Percentiles rank a stretch among this genome's conserved stretches.
Evolutionary conservation across 179 eudicot species (phyloP).

Genomic region (Silene noctiflora): DNA sequence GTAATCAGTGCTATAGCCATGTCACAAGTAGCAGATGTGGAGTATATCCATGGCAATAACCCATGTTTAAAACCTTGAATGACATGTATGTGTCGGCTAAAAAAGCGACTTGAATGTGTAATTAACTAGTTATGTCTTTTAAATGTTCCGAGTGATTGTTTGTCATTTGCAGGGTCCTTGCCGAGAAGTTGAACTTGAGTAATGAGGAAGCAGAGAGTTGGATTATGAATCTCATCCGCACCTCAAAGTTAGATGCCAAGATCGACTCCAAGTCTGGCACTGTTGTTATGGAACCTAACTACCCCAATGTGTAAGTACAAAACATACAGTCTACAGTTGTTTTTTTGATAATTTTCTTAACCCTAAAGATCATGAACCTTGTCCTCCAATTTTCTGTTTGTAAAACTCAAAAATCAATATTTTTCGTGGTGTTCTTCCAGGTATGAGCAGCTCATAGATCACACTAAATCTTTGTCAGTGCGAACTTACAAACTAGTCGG

Average conservation of each 20-base stretch:
- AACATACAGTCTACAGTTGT: not conserved
- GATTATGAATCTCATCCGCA: constrained; percentile 81
- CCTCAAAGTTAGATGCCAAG: constrained; percentile 91
- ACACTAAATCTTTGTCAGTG: constrained; percentile 68
- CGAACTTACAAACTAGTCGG: constrained; percentile 77
- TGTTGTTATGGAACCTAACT: constrained; percentile 73
- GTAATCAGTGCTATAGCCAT: not conserved
- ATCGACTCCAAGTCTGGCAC: constrained; percentile 71
- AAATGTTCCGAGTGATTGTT: not conserved
- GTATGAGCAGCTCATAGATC: constrained; percentile 96
- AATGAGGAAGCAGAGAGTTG: constrained; percentile 95
- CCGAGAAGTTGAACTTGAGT: constrained; percentile 86
- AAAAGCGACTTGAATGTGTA: not conserved
- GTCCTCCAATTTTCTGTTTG: not conserved
- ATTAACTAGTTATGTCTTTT: not conserved
- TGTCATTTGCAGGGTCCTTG: constrained; percentile 60
- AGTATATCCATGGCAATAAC: not conserved
- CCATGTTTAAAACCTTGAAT: not conserved
- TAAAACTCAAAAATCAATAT: not conserved
- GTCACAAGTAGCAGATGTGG: not conserved
- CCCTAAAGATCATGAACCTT: not conserved
- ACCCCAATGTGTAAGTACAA: constrained; percentile 75
- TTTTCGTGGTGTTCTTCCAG: constrained; percentile 33
- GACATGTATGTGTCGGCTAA: too few relatives aligned
- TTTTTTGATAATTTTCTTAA: not conserved